Base-by-base conservation (phyloP, 2,329 filamentous ascomycete species). In the Arthrobotrys pseudoclavata region DNA sequence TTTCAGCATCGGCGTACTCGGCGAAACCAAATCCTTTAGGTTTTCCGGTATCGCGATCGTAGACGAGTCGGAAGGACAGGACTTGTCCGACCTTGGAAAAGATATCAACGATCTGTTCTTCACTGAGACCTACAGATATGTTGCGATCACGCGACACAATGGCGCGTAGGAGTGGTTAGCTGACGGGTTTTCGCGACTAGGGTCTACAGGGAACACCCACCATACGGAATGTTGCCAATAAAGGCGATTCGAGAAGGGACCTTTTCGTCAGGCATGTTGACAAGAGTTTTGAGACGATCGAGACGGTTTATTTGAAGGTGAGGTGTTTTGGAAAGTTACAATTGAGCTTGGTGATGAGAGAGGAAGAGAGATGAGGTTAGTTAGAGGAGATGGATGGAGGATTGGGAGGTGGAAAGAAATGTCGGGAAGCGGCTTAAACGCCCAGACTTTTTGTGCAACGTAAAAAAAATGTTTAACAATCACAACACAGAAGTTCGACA, bases 11-110 rank as follows among this genome's bases (percentile, higher is more conserved):
- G 71, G 88, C 86, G 83, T 90, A 91, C 82, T 91, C 90, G 80
- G 89, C 88, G 80, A 91, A 91, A 52, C 90, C 90, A 82, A 90
- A 91, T 22, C 90, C 90, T 82, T 91, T 91, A 1, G 90, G 90
- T 80, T 89, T 87, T 37, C 89, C 89, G 0, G 89, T 91, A 80
- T 91, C 89, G 50, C 89, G 89, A 83, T 91, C 90, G 84, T 90
- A 90, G 81, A 91, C 90, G 75, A 91, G 84, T 61, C 90, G 86
- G 83, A 91, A 91, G 82, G 88, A 90, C 69, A 89, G 86, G n/a
- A 91, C 90, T 70, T 89, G 88, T 37, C 90, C 90, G 60, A 88
- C 89, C 76, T 88, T 87, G 79, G 87, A 87, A 80, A 91, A 89
- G 69, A 90, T 90, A 81, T 91, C 88, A 82, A 89, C 86, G 78